Base-by-base conservation (phyloP, 2,329 filamentous ascomycete genomes). In the Cladophialophora immunda region DNA sequence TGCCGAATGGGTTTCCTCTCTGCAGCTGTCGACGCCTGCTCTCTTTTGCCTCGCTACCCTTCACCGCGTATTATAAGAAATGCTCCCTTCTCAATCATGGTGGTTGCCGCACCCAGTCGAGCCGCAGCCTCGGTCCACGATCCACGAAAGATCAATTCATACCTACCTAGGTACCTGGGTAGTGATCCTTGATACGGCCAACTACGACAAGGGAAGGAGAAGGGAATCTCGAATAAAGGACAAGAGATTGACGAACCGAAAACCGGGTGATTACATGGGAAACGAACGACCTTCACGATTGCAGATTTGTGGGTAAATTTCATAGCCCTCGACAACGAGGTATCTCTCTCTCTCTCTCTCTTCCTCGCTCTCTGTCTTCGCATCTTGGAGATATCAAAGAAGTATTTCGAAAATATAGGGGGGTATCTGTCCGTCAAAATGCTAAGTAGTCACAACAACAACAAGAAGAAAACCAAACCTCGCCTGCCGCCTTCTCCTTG, bases 381-480 rank as follows among this genome's bases (percentile, higher is more conserved):
- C n/a, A 41, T 41, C 38, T 41, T 34, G 15, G 11, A n/a, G 47
- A 19, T 27, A 58, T 45, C 29, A 34, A 38, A 38, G 11, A 15
- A 38, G 36, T 38, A 13, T 38, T 38, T 38, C 36, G 15, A 38
- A 38, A 38, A 17, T 38, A 38, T 38, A 41, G 47, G 11, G 57
- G 57, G 57, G 57, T 59, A 59, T 59, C 57, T 59, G 57, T 59
- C 45, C 57, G 38, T 59, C 27, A 50, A 50, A 59, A 45, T 17
- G 34, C 19, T 5, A 45, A 58, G 19, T 27, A 13, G 32, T 36
- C 36, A 30, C 29, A 36, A 58, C 55, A 41, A n/a, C 38, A 41
- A 38, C 9, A 38, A 38, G 13, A 8, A 34, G 13, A n/a, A n/a
- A 41, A 41, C 17, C 38, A 9, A 41, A 41, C 38, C 15, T 38